Percentiles rank a stretch among this genome's conserved stretches.
phyloP scores from a whole-genome alignment of 371 early-diverging fungal genomes.

The Mucor plumbeus region DNA sequence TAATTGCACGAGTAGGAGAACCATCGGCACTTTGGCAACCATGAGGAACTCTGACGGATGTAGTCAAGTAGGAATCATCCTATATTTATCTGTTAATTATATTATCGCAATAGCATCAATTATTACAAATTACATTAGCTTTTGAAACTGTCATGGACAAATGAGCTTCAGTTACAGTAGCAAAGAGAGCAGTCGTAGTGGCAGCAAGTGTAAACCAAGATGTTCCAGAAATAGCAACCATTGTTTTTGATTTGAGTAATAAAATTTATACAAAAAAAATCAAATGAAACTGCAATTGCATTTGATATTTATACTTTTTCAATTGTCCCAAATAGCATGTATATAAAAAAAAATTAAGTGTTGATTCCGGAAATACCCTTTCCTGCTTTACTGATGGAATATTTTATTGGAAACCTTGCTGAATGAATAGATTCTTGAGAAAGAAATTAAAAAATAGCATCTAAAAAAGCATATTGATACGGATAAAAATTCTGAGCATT shows the following conservation, averaged over 20 bases:
- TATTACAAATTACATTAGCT: background rate
- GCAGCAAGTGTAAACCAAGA: conserved; percentile 1
- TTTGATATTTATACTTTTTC: background rate
- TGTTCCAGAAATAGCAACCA: conserved; percentile 6
- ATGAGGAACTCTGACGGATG: conserved; percentile 1
- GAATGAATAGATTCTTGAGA: background rate
- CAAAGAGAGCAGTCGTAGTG: background rate
- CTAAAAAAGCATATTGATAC: background rate
- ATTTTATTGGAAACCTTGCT: background rate
- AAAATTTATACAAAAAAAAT: background rate
- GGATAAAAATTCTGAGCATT: background rate
- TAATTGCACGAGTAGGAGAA: conserved; percentile 8
- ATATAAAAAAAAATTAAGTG: too few species aligned
- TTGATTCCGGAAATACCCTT: conserved; percentile 1
- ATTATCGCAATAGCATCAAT: too few species aligned
- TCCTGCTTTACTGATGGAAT: background rate
- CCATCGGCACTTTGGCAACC: background rate
- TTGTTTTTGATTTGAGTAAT: background rate
- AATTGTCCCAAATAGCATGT: background rate
- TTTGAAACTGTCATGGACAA: conserved; percentile 7
- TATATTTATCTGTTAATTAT: background rate
- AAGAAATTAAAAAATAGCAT: background rate
- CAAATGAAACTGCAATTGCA: background rate
- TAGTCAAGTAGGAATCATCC: conserved; percentile 1
- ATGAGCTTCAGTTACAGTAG: conserved; percentile 2